Evolutionary conservation across 352 stramenopile species (phyloP), one percentile per base, ranked within the genome.

Genomic region (Phytopythium chamaehyphon): DNA sequence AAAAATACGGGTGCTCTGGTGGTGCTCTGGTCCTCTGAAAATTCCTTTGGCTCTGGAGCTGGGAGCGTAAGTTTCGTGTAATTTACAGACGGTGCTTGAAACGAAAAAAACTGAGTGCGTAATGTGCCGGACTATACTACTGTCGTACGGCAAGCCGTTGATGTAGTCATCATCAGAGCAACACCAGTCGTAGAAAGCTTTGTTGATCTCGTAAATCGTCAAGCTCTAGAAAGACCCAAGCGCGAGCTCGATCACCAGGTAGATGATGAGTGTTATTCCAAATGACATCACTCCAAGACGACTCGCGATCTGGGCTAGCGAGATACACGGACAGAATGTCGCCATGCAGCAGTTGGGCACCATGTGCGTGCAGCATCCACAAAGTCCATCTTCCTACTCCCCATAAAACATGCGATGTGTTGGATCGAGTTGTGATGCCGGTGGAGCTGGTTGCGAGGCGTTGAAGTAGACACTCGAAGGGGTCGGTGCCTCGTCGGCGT

Each of bases 291-390:
- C 59, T 16, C 62, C 66, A 31, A 79, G 38, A 6, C 64, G 61
- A 44, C 60, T 37, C 14, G 64, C 57, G 39, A 75, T 66, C 58
- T 80, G 70, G 21, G 70, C 66, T 6, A 66, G 49, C 1, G 66
- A 70, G 18, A 80, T 57, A 40, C 71, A 78, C 5, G 71, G 71
- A 22, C 67, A 77, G 19, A 68, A 69, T 6, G 55, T 66, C 33
- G 61, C 52, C 71, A 81, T 81, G 64, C 48, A 66, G 58, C 61
- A 77, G 40, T 77, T 81, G 19, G 71, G 71, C 39, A 76, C 64
- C 28, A 54, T 65, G 54, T 76, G 48, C 26, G 56, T 63, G 46
- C 69, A 71, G 57, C 71, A 81, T 26, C 56, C 64, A 39, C 50
- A 74, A 6, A 69, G 19, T 4, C 33, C 49, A 2, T 23, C 19